Conservation (phyloP, 1,139 yeast genomes). For the Taiozyma sp. region DNA sequence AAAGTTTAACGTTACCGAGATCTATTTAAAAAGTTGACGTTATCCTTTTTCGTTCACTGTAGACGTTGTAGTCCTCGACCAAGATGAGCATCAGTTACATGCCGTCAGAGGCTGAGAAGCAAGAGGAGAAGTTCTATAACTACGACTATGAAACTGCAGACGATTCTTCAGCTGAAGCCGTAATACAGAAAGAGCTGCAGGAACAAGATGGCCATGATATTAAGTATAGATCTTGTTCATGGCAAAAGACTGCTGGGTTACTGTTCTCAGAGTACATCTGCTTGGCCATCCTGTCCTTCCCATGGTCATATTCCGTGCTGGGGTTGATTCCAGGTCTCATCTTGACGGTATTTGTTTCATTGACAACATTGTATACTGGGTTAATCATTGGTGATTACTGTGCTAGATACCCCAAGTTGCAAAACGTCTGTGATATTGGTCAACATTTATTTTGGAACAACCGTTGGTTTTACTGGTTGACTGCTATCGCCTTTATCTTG, state of each 20-base stretch:
- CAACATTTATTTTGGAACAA: constrained; percentile 49
- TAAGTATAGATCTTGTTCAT: constrained; percentile 47
- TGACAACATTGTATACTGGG: constrained; percentile 50
- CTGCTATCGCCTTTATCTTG: constrained; percentile 47
- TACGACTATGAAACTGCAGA: constrained; percentile 7
- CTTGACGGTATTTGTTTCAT: constrained; percentile 45
- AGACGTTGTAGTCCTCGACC: neutral
- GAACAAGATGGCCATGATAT: constrained; percentile 31
- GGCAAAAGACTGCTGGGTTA: constrained; percentile 55
- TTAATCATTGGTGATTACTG: constrained; percentile 49
- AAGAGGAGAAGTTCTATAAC: neutral
- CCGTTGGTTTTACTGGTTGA: constrained; percentile 50
- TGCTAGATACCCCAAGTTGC: constrained; percentile 44
- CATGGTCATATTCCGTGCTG: constrained; percentile 56
- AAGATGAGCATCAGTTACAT: neutral
- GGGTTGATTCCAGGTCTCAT: constrained; percentile 56
- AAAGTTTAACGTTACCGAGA: neutral
- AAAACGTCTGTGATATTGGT: constrained; percentile 55
- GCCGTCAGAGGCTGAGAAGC: neutral
- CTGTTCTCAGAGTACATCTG: constrained; percentile 57
- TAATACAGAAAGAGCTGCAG: constrained; percentile 23
- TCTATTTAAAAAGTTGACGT: neutral
- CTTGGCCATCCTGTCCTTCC: constrained; percentile 58
- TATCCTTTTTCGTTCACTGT: neutral
- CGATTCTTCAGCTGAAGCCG: constrained; percentile 24